Evolutionary conservation across 2,329 filamentous ascomycete genomes (phyloP), one percentile per base, ranked within the genome.

Genomic region (Reticulascus tulasneorum): DNA sequence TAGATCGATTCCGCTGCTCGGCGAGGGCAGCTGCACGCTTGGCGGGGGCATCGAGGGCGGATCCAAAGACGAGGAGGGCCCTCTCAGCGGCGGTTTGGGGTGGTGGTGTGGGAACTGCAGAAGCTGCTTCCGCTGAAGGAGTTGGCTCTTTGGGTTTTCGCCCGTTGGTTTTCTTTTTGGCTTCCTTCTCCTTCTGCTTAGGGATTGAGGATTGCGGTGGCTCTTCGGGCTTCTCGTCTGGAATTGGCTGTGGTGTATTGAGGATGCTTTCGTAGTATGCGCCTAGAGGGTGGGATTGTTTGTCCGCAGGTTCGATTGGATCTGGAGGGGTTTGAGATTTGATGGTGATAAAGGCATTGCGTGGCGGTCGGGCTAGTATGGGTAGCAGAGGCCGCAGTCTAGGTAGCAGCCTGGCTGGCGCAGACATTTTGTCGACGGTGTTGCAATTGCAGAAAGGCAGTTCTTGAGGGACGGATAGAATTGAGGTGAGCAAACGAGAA

Each of bases 11-110:
- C 10, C 77, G 66, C 23, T 79, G 72, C 28, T 77, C 70, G 4
- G 70, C 72, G 6, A 79, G 62, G 25, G 78, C 73, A 41, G 79
- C 75, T 44, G 74, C 73, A 25, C 84, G 73, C 52, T 88, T 82
- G 23, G 75, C 74, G 2, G 89, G 86, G 1, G 84, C 86, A 17
- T 83, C 79, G 11, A 93, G 73, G 8, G 82, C 77, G 7, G 86
- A 85, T 15, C 89, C 88, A 54, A 98, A 96, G 21, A 96, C 74
- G 51, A 94, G 78, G 28, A 79, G 67, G 16, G 78, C 69, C 24
- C 69, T 73, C 36, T 77, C 69, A 47, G 79, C 55, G 12, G 64
- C 69, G 32, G 70, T 70, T 13, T 67, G 59, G 4, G 70, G 66
- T 35, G 64, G 64, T 4, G 67, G 64, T 12, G 49, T 49, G 22